A percentile compares a stretch with the other conserved stretches of the same genome.
These are phyloP conservation scores for Helicostylum pulchrum DNA, from an alignment of 192 early-diverging fungal species.

Conservation along the genomic window DNA sequence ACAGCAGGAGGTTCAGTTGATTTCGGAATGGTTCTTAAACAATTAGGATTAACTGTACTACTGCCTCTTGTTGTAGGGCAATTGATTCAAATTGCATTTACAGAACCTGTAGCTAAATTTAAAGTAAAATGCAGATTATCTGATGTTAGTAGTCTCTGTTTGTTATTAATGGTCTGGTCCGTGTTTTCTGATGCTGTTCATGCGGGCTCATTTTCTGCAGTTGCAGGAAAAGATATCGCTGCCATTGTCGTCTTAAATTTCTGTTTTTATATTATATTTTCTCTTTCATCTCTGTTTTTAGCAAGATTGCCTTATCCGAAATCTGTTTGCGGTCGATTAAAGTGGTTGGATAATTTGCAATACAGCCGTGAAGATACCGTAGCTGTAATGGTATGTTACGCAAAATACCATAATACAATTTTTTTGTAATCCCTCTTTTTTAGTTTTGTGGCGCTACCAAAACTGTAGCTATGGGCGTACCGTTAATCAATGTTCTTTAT, in stretches of 20 bases:
- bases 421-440: not conserved
- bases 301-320: constrained; percentile 41
- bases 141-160: constrained; percentile 52
- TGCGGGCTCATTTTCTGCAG: constrained; percentile 46
- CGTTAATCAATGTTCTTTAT: constrained; percentile 70
- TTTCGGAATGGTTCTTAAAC: constrained; percentile 47
- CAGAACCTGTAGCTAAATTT: constrained; percentile 41
- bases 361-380: constrained; percentile 53
- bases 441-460: constrained; percentile 71
- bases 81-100: constrained; percentile 45
- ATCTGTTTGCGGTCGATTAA: constrained; percentile 15
- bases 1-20: constrained; percentile 31
- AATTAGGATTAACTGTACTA: constrained; percentile 61
- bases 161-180: constrained; percentile 68
- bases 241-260: constrained; percentile 50
- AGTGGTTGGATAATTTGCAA: constrained; percentile 25
- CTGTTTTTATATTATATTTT: constrained; percentile 48
- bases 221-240: constrained; percentile 47
- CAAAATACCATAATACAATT: not conserved
- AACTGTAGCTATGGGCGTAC: constrained; percentile 74
- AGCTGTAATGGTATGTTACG: constrained; percentile 47
- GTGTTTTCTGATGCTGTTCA: constrained; percentile 70
- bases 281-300: constrained; percentile 42
- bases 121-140: constrained; percentile 49
- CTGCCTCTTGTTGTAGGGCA: constrained; percentile 62